Conservation (phyloP, 2,329 filamentous ascomycete genomes). For the Diaporthe capsici region DNA sequence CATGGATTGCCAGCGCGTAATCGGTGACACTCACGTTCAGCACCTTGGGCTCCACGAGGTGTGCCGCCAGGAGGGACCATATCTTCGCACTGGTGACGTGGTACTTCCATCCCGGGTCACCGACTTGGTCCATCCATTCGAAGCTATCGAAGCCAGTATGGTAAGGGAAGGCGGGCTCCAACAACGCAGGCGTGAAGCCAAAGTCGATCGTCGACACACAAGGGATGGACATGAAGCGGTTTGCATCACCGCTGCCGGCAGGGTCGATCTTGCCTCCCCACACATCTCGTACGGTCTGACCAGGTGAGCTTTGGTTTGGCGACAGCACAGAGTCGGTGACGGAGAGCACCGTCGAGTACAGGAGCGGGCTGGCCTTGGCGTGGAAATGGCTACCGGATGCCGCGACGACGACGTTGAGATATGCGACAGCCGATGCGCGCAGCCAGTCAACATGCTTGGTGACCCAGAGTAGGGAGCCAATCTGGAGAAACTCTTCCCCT, state of each 20-base stretch:
- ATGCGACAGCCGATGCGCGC: not conserved
- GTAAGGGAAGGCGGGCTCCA: not conserved
- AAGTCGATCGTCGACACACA: not conserved
- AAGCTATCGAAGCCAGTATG: not conserved
- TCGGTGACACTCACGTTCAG: not conserved
- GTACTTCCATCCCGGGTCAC: not conserved
- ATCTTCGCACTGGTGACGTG: not conserved
- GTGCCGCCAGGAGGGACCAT: not conserved
- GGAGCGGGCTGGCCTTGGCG: not conserved
- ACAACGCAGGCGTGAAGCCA: not conserved
- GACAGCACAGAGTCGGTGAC: not conserved
- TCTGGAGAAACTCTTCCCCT: not conserved
- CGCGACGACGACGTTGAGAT: conserved; percentile 6
- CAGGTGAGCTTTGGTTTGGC: not conserved
- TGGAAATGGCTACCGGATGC: not conserved
- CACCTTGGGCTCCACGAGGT: not conserved
- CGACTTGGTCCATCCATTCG: not conserved
- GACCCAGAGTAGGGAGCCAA: not conserved
- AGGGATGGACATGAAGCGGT: not conserved
- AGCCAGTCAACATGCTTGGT: not conserved
- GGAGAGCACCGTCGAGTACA: not conserved
- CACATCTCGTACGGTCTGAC: not conserved
- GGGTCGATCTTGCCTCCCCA: not conserved
- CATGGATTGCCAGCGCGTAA: not conserved
- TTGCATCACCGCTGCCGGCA: not conserved